Conservation (phyloP, 805 yeast species). For the Saccharomycopsis malanga region DNA sequence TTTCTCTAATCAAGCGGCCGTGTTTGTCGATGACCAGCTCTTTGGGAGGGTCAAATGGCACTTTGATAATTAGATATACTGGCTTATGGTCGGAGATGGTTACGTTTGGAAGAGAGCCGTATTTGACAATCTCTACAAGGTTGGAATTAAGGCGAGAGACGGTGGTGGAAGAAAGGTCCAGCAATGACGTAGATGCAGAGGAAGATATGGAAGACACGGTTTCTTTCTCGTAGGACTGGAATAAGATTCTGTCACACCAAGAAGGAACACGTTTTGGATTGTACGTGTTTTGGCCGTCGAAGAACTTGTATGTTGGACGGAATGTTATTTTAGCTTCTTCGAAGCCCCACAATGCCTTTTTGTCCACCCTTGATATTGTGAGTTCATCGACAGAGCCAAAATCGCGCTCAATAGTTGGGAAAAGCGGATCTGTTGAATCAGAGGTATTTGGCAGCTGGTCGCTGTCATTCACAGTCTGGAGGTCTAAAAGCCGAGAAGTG, state of each 20-base stretch:
- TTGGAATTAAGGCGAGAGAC: too few species aligned
- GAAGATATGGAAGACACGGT: background rate
- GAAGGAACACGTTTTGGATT: slow-evolving; percentile 62
- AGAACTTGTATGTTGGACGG: slow-evolving; percentile 75
- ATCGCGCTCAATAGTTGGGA: background rate
- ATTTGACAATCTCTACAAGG: slow-evolving; percentile 32
- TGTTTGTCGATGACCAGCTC: slow-evolving; percentile 24
- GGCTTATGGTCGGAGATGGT: slow-evolving; percentile 76
- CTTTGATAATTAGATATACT: slow-evolving; percentile 47
- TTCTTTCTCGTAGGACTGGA: slow-evolving; percentile 34
- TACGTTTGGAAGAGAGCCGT: slow-evolving; percentile 43
- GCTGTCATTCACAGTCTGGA: too few species aligned
- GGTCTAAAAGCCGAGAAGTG: too few species aligned
- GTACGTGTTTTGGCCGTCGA: slow-evolving; percentile 39
- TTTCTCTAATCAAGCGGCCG: background rate
- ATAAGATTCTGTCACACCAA: slow-evolving; percentile 86
- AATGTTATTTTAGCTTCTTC: slow-evolving; percentile 59
- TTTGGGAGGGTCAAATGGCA: slow-evolving; percentile 39
- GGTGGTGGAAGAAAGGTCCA: background rate
- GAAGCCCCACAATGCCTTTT: slow-evolving; percentile 52
- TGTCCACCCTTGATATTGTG: slow-evolving; percentile 26
- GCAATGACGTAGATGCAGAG: background rate
- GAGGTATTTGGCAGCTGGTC: too few species aligned
- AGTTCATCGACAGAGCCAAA: slow-evolving; percentile 34
- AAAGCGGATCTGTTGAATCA: background rate